These are phyloP conservation scores for Globisporangium alternatum DNA, from an alignment of 352 stramenopile species.

Conservation along the genomic window DNA sequence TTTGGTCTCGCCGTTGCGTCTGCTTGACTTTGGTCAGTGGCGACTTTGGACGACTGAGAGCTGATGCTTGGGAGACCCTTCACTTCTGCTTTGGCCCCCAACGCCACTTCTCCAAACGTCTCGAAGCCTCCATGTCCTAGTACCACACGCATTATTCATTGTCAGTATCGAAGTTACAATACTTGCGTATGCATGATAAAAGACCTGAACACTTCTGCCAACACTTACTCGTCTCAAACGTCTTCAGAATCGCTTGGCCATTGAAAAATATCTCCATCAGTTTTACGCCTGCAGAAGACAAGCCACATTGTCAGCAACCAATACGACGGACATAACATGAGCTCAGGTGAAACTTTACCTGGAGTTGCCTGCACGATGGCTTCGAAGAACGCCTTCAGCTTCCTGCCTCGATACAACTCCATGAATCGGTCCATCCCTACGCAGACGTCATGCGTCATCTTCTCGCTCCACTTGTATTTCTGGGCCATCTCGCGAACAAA, in stretches of 20 bases:
- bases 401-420: slow-evolving; percentile 37
- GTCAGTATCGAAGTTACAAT: not conserved
- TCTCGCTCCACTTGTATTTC: slow-evolving; percentile 33
- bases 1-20: not conserved
- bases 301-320: slow-evolving; percentile 9
- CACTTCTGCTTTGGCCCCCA: slow-evolving; percentile 8
- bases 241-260: slow-evolving; percentile 34
- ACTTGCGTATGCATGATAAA: not conserved
- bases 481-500: slow-evolving; percentile 40
- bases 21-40: not conserved
- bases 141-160: not conserved
- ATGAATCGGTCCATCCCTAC: slow-evolving; percentile 36
- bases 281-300: slow-evolving; percentile 22
- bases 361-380: slow-evolving; percentile 31
- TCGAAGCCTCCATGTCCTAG: slow-evolving; percentile 39
- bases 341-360: slow-evolving; percentile 18
- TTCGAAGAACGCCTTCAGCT: slow-evolving; percentile 36
- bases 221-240: slow-evolving; percentile 42
- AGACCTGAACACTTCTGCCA: not conserved
- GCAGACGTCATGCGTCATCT: slow-evolving; percentile 31
- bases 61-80: not conserved
- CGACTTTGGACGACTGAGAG: not conserved
- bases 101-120: slow-evolving; percentile 30
- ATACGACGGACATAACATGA: not conserved
- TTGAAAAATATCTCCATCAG: slow-evolving; percentile 30